These are phyloP conservation scores for Alternaria gansuensis DNA, from an alignment of 2,329 filamentous ascomycete species.

Conservation along the genomic window DNA sequence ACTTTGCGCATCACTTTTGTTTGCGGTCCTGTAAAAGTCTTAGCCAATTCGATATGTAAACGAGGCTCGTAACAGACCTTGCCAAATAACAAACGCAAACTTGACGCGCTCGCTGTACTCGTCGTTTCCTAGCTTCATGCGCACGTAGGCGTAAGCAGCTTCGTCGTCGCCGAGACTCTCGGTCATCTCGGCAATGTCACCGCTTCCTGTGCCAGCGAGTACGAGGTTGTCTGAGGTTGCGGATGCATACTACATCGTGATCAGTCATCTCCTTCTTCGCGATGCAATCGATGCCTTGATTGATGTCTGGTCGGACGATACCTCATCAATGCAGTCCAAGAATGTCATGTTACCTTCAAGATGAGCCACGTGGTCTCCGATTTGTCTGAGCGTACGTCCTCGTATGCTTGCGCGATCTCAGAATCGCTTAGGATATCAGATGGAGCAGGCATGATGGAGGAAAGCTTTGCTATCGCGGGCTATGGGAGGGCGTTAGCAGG, in stretches of 20 bases:
- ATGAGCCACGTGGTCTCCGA: conserved; percentile 72
- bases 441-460: conserved; percentile 37
- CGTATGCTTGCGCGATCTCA: conserved; percentile 71
- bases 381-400: conserved; percentile 73
- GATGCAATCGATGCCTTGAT: neutral
- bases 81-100: conserved; percentile 74
- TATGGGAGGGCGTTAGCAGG: neutral
- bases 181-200: conserved; percentile 68
- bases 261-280: neutral
- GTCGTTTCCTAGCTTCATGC: conserved; percentile 72
- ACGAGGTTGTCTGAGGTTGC: conserved; percentile 65
- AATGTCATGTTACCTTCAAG: conserved; percentile 62
- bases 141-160: conserved; percentile 70
- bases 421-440: conserved; percentile 52
- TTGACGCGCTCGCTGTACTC: conserved; percentile 74
- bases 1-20: conserved; percentile 76
- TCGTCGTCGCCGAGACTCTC: conserved; percentile 64
- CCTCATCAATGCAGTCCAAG: neutral
- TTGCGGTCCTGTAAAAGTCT: conserved; percentile 39
- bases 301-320: neutral
- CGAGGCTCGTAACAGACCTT: conserved; percentile 62
- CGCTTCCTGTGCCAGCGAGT: conserved; percentile 66
- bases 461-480: neutral
- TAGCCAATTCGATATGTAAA: neutral
- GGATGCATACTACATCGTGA: conserved; percentile 34